Conservation (phyloP, 1,139 yeast genomes). For the Saccharomyces hybrid region DNA sequence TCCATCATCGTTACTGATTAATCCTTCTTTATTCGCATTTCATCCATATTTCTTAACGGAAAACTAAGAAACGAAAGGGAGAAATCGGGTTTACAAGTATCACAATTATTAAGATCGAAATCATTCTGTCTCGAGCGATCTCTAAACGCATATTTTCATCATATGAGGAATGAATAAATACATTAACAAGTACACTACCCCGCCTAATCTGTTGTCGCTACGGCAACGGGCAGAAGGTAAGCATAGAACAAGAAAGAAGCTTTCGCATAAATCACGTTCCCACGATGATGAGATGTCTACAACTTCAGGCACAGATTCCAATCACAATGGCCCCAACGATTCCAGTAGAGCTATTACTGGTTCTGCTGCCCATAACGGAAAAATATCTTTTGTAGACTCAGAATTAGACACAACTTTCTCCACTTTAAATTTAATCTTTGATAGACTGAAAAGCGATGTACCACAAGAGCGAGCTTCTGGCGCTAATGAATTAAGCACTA, state of each 20-base stretch:
- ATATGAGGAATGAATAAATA: neutral
- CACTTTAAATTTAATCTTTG: constrained; percentile 26
- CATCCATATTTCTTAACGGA: neutral
- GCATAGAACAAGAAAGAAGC: constrained; percentile 20
- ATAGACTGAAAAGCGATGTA: constrained; percentile 25
- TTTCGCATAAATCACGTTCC: constrained; percentile 17
- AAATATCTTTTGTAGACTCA: constrained; percentile 13
- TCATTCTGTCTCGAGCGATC: neutral
- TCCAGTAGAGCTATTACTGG: constrained; percentile 15
- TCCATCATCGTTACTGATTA: neutral
- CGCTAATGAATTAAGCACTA: constrained; percentile 60
- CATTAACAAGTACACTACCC: neutral
- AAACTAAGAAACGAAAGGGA: neutral
- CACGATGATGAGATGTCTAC: constrained; percentile 23
- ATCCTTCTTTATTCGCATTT: neutral
- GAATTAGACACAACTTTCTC: constrained; percentile 26
- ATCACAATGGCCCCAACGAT: constrained; percentile 14
- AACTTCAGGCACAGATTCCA: constrained; percentile 19
- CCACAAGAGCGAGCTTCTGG: constrained; percentile 48
- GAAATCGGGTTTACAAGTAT: neutral
- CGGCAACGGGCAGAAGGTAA: constrained; percentile 22
- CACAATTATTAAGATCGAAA: neutral
- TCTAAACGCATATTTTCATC: neutral
- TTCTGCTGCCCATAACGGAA: constrained; percentile 4
- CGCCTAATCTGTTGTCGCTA: constrained; percentile 16